Percentiles rank a stretch among this genome's conserved stretches.
Evolutionary conservation across 495 filamentous ascomycete genomes (phyloP).

Genomic region (Annulohypoxylon stygium): DNA sequence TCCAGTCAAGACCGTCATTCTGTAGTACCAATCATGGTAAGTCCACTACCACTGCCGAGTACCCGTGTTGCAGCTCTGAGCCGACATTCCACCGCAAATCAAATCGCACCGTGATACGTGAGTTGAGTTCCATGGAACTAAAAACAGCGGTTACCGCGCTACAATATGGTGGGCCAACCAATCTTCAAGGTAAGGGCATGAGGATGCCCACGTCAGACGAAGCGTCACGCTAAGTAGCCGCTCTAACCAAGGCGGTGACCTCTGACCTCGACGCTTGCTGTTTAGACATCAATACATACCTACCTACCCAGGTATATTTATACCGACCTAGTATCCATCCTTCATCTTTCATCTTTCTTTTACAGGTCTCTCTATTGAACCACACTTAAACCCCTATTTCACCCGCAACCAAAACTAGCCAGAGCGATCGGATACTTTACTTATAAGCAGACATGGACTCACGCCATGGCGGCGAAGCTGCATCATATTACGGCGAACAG

Average conservation of each 20-base stretch:
- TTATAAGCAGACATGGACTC: constrained; percentile 28
- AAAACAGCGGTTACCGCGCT: constrained; percentile 4
- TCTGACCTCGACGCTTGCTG: not conserved
- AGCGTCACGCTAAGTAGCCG: constrained; percentile 14
- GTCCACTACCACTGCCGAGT: constrained; percentile 5
- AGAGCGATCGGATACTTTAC: not conserved
- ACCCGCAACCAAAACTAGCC: not conserved
- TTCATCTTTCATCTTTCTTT: not conserved
- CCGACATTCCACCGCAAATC: constrained; percentile 22
- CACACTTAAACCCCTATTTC: not conserved
- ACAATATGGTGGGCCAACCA: constrained; percentile 13
- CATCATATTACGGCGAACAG: constrained; percentile 33
- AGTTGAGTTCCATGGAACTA: constrained; percentile 23
- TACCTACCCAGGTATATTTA: constrained; percentile 4
- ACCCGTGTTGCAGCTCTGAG: constrained; percentile 15
- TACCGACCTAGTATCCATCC: not conserved
- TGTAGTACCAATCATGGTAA: not conserved
- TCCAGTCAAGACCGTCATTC: not conserved
- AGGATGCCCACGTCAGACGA: constrained; percentile 35
- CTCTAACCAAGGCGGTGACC: not conserved
- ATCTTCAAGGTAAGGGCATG: constrained; percentile 15
- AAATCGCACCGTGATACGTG: constrained; percentile 7
- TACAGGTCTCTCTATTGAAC: not conserved
- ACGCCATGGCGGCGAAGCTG: constrained; percentile 30
- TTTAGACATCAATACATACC: constrained; percentile 9